These are phyloP conservation scores for Solanum clarkiae DNA, from an alignment of 257 asterid species.

Conservation along the genomic window DNA sequence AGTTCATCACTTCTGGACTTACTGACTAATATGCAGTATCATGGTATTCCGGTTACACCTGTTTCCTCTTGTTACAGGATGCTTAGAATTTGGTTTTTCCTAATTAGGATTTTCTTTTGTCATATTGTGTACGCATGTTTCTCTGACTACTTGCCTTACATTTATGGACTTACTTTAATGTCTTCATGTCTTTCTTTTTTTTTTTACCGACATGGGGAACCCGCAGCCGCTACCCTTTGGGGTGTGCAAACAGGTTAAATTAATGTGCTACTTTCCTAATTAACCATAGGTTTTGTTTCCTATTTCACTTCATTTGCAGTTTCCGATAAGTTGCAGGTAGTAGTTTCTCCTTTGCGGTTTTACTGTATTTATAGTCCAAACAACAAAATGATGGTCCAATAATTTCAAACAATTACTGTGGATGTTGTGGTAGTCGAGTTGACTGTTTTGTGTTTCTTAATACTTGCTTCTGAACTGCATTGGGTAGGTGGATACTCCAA, in stretches of 20 bases:
- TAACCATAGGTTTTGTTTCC: neutral
- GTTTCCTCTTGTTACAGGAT: neutral
- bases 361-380: neutral
- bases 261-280: neutral
- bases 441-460: neutral
- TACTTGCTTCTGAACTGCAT: conserved; percentile 7
- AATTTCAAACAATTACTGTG: neutral
- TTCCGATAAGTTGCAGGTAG: neutral
- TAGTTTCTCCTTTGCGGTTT: neutral
- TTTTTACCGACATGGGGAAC: no score
- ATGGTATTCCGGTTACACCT: neutral
- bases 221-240: no score
- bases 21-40: neutral
- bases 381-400: neutral
- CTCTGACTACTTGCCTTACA: neutral
- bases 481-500: conserved; percentile 61
- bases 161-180: neutral
- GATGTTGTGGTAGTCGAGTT: neutral
- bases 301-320: neutral
- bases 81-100: neutral
- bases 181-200: neutral
- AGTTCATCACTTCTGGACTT: neutral
- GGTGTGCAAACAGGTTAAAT: neutral
- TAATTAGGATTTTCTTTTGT: neutral
- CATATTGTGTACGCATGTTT: neutral